Conservation (phyloP, 2,329 filamentous ascomycete species). For the Calonectria henricotiae region DNA sequence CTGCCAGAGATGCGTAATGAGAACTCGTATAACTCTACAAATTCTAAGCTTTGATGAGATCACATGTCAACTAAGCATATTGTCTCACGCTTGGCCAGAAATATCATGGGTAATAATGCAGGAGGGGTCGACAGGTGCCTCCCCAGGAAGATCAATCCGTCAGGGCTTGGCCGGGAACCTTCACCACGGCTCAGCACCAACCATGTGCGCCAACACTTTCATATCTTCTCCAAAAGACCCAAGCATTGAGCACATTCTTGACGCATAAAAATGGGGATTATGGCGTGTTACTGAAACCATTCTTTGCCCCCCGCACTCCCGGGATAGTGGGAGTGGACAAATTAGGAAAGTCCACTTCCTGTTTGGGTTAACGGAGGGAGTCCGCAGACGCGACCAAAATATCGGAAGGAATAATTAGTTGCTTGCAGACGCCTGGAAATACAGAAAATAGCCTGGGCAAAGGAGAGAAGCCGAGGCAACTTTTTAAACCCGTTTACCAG, state of each 20-base stretch:
- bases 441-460: background rate
- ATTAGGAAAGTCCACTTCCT: slow-evolving; percentile 23
- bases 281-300: slow-evolving; percentile 6
- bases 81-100: background rate
- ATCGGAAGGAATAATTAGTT: background rate
- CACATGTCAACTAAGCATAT: background rate
- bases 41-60: background rate
- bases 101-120: background rate
- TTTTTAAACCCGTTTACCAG: background rate
- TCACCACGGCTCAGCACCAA: background rate
- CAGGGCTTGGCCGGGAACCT: background rate
- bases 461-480: background rate
- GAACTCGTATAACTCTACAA: background rate
- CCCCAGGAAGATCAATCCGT: background rate
- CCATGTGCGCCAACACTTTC: background rate
- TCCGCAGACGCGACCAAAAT: background rate
- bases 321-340: background rate
- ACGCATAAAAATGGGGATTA: background rate
- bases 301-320: slow-evolving; percentile 1
- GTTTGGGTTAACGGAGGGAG: slow-evolving; percentile 2
- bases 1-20: too few species aligned
- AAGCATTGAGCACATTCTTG: background rate
- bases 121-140: background rate
- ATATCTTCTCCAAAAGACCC: background rate
- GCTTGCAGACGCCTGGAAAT: background rate